Evolutionary conservation across 257 asterid species (phyloP).

Genomic region (Linaria vulgaris): DNA sequence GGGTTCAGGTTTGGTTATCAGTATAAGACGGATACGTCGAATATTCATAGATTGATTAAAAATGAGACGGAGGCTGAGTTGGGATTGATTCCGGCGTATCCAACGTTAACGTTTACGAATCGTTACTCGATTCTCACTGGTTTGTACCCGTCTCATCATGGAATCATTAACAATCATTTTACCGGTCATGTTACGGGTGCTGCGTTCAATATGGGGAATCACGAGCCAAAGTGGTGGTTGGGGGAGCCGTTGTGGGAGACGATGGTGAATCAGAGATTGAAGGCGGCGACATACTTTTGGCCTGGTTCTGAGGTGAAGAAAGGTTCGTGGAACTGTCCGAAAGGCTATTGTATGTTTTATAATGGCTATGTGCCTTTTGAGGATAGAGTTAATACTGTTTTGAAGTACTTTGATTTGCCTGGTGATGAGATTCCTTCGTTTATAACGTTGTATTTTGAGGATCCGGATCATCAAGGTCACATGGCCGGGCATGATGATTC

Average conservation of each 20-base stretch:
- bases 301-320: conserved; percentile 78
- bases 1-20: conserved; percentile 80
- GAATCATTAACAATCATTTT: conserved; percentile 57
- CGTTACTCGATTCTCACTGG: conserved; percentile 78
- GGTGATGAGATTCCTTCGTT: conserved; percentile 53
- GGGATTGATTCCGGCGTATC: conserved; percentile 71
- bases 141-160: conserved; percentile 68
- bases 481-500: conserved; percentile 65
- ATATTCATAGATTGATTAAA: conserved; percentile 42
- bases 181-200: conserved; percentile 51
- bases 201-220: conserved; percentile 50
- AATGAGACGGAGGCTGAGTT: conserved; percentile 70
- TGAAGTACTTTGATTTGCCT: no score
- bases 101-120: conserved; percentile 68
- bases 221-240: conserved; percentile 71
- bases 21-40: conserved; percentile 54
- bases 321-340: conserved; percentile 63
- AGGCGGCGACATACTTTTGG: conserved; percentile 71
- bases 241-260: conserved; percentile 86
- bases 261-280: conserved; percentile 53
- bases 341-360: conserved; percentile 42
- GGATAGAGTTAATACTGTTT: no score
- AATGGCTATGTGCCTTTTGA: no score
- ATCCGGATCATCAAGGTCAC: conserved; percentile 80
- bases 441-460: conserved; percentile 67